Evolutionary conservation across 257 asterid species (phyloP).

Genomic region (Gentiana dahurica): DNA sequence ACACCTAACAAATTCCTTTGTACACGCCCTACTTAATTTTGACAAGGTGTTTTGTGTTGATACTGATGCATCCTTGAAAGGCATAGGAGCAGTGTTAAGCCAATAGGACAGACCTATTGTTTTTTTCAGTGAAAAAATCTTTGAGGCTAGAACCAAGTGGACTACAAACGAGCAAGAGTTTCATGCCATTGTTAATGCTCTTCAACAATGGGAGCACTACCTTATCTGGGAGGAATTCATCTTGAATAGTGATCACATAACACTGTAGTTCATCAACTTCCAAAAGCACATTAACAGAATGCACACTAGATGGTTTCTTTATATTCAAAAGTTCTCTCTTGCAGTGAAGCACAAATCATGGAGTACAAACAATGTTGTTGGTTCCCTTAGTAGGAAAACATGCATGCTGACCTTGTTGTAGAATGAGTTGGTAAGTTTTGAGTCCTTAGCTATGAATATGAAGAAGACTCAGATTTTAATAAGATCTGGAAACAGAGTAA

Average conservation of each 20-base stretch:
- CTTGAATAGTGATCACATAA: neutral
- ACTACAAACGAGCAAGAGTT: neutral
- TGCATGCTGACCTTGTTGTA: neutral
- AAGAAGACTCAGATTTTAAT: neutral
- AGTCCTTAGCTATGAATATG: neutral
- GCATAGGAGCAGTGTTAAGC: neutral
- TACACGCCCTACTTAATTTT: neutral
- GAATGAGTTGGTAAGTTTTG: neutral
- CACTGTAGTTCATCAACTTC: neutral
- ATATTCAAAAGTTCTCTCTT: neutral
- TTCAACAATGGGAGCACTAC: neutral
- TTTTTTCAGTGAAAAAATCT: conserved; percentile 7
- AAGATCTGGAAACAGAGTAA: neutral
- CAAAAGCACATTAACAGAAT: no score
- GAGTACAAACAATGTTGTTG: neutral
- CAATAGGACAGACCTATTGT: neutral
- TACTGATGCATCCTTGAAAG: neutral
- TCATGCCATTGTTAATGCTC: neutral
- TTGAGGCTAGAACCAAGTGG: neutral
- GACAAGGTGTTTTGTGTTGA: neutral
- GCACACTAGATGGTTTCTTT: neutral
- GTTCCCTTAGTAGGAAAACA: neutral
- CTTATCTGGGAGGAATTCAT: neutral
- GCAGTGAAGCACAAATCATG: neutral
- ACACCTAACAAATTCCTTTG: neutral